Evolutionary conservation across 2,329 filamentous ascomycete species (phyloP), one percentile per base, ranked within the genome.

Genomic region (Ascochyta koolunga): DNA sequence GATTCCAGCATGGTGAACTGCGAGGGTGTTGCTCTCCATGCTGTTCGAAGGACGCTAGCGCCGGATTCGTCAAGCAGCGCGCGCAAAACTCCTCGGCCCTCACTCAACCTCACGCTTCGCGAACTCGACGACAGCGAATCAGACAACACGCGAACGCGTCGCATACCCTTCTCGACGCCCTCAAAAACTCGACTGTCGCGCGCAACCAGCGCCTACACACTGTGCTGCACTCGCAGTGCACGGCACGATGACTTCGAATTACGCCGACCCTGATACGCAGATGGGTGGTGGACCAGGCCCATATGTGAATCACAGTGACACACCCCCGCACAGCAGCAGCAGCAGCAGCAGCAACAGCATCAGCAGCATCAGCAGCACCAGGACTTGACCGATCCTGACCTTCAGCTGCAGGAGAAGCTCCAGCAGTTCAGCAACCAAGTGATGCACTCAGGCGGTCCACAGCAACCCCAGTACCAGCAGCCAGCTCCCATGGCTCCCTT

Each of bases 231-330:
- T 59, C 57, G 59, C 60, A 48, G 32, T 15, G 18, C 61, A 42
- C 29, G 41, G 33, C 43, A 50, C 32, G 7, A 74, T 73, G 72
- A 61, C 72, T 32, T 65, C 67, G 35, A 62, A 48, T 47, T 76
- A 76, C 53, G 63, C 64, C 48, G 71, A 74, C 32, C 63, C 71
- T 36, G 68, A 72, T 53, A 61, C 66, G 58, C 69, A 73, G 39
- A 67, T 72, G 61, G 65, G 68, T 44, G 70, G 65, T 54, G 63
- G 60, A 36, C 60, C 69, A 22, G 68, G 67, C 43, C 67, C 73
- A 45, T 75, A 74, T 57, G 67, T 62, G 24, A 68, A 68, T 33
- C 73, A 74, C 53, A 73, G 73, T 53, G 71, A 67, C 52, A 66
- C 69, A 48, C 61, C 71, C 72, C 71, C 9, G 54, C 65, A 36